A percentile compares a stretch with the other conserved stretches of the same genome.
These are phyloP conservation scores for Geotrichum reessii DNA, from an alignment of 1,139 yeast species.

Conservation along the genomic window DNA sequence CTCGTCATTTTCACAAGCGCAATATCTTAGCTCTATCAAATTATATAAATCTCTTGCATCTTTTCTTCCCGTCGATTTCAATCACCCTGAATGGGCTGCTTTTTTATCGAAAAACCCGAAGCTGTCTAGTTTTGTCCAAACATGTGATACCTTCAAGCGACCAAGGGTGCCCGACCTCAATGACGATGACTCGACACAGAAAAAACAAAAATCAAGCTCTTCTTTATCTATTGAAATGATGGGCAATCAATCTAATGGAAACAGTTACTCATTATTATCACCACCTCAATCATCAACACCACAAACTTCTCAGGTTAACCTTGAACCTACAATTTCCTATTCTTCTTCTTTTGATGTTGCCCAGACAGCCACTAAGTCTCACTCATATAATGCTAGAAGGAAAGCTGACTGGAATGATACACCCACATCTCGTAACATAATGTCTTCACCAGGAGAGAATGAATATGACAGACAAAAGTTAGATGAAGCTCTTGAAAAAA, in stretches of 20 bases:
- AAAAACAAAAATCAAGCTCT: not conserved
- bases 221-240: not conserved
- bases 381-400: not conserved
- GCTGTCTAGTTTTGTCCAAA: not conserved
- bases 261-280: not conserved
- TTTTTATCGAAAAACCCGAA: conserved; percentile 16
- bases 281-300: not conserved
- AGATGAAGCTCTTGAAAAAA: not conserved
- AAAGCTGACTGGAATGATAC: not conserved
- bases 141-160: not conserved
- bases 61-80: conserved; percentile 22
- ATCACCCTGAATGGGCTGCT: conserved; percentile 24
- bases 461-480: not conserved
- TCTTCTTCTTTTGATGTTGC: not conserved
- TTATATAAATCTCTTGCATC: conserved; percentile 20
- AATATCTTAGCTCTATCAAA: conserved; percentile 21
- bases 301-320: not conserved
- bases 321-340: not conserved
- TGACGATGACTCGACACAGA: not conserved
- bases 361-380: not conserved
- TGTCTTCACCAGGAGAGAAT: not conserved
- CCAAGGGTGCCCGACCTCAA: not conserved
- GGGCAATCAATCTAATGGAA: not conserved
- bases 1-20: conserved; percentile 20
- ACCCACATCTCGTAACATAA: not conserved